A percentile compares a stretch with the other conserved stretches of the same genome.
Evolutionary conservation across 1,139 yeast species (phyloP).

Genomic region (Zygoascus hellenicus): DNA sequence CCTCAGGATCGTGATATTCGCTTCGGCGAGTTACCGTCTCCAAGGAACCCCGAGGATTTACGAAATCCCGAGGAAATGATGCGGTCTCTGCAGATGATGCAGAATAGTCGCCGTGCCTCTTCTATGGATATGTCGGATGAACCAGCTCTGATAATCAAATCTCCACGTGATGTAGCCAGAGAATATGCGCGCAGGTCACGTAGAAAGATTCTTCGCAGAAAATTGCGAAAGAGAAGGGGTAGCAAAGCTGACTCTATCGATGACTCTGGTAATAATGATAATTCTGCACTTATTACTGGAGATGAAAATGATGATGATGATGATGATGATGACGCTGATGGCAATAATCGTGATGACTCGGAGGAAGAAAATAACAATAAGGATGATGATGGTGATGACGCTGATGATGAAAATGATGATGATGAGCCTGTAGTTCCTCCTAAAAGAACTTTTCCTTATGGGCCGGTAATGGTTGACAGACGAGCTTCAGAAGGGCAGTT

Average conservation of each 20-base stretch:
- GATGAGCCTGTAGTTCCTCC: constrained; percentile 8
- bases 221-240: background rate
- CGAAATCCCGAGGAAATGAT: constrained; percentile 79
- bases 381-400: background rate
- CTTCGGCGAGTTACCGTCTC: constrained; percentile 40
- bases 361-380: constrained; percentile 10
- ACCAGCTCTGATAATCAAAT: constrained; percentile 72
- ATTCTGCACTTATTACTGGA: background rate
- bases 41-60: constrained; percentile 38
- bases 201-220: background rate
- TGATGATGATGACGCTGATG: constrained; percentile 30
- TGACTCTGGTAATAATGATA: constrained; percentile 1
- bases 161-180: constrained; percentile 66
- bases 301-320: constrained; percentile 8
- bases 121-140: constrained; percentile 50
- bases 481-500: background rate
- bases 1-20: constrained; percentile 18
- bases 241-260: constrained; percentile 3
- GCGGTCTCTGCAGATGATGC: constrained; percentile 74
- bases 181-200: constrained; percentile 23
- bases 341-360: constrained; percentile 5
- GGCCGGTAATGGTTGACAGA: background rate
- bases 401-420: background rate
- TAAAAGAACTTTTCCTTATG: constrained; percentile 5
- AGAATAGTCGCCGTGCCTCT: constrained; percentile 36